These are phyloP conservation scores for Isabelozyma heimii DNA, from an alignment of 805 yeast species.

Conservation along the genomic window DNA sequence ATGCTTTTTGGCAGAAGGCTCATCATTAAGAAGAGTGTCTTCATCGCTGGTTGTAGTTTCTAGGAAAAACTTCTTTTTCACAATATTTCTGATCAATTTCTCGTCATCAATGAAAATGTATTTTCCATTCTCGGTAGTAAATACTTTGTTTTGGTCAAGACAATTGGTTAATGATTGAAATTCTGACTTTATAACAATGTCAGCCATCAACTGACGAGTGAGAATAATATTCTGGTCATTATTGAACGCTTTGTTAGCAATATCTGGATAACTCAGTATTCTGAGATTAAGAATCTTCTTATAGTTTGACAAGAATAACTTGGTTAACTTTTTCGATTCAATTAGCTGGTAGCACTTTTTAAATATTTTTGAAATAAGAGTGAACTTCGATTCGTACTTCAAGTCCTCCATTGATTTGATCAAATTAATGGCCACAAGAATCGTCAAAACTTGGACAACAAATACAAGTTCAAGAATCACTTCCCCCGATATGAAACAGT, in stretches of 20 bases:
- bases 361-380: conserved; percentile 47
- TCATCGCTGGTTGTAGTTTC: conserved; percentile 1
- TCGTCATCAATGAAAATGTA: conserved; percentile 54
- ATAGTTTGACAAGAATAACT: conserved; percentile 25
- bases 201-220: conserved; percentile 45
- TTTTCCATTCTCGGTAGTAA: conserved; percentile 17
- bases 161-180: conserved; percentile 46
- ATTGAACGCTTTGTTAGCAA: conserved; percentile 18
- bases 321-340: conserved; percentile 50
- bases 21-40: neutral
- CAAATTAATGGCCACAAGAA: conserved; percentile 22
- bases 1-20: conserved; percentile 2
- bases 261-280: conserved; percentile 48
- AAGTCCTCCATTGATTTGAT: conserved; percentile 15
- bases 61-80: conserved; percentile 39
- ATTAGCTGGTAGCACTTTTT: conserved; percentile 62
- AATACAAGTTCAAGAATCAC: conserved; percentile 57
- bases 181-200: conserved; percentile 57
- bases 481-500: conserved; percentile 57
- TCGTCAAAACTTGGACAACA: conserved; percentile 51
- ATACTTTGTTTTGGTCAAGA: conserved; percentile 22
- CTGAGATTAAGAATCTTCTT: conserved; percentile 30
- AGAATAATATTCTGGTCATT: conserved; percentile 3
- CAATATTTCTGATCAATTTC: conserved; percentile 55
- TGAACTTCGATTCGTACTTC: conserved; percentile 16